Evolutionary conservation across 495 filamentous ascomycete genomes (phyloP).

Genomic region (Neurospora sp.): DNA sequence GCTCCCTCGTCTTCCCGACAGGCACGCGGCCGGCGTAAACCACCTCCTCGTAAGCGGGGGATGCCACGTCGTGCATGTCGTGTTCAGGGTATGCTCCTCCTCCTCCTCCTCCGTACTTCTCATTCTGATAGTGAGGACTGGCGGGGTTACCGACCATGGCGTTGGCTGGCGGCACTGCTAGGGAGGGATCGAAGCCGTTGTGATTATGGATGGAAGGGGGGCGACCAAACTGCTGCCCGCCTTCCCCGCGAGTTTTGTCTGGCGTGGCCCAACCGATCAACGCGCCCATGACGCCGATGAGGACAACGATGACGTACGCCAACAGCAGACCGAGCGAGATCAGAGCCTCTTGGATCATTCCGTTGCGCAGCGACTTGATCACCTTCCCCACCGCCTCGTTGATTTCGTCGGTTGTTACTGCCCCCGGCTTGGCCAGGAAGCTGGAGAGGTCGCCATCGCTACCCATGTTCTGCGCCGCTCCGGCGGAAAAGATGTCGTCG

Average conservation of each 20-base stretch:
- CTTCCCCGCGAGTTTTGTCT: slow-evolving; percentile 45
- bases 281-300: slow-evolving; percentile 62
- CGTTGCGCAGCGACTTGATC: slow-evolving; percentile 47
- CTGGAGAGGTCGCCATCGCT: slow-evolving; percentile 47
- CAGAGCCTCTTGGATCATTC: slow-evolving; percentile 63
- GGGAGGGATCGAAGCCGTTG: background rate
- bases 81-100: background rate
- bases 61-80: background rate
- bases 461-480: slow-evolving; percentile 54
- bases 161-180: background rate
- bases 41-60: slow-evolving; percentile 4
- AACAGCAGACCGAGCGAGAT: slow-evolving; percentile 62
- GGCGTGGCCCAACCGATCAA: slow-evolving; percentile 38
- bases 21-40: slow-evolving; percentile 19
- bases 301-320: slow-evolving; percentile 64
- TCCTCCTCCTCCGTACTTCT: background rate
- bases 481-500: slow-evolving; percentile 74
- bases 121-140: background rate
- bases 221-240: slow-evolving; percentile 23
- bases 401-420: slow-evolving; percentile 66
- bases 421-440: slow-evolving; percentile 65
- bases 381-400: slow-evolving; percentile 62
- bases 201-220: background rate
- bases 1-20: slow-evolving; percentile 5
- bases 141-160: background rate